Evolutionary conservation across 495 filamentous ascomycete genomes (phyloP), one percentile per base, ranked within the genome.

Genomic region (Xylaria castorea): DNA sequence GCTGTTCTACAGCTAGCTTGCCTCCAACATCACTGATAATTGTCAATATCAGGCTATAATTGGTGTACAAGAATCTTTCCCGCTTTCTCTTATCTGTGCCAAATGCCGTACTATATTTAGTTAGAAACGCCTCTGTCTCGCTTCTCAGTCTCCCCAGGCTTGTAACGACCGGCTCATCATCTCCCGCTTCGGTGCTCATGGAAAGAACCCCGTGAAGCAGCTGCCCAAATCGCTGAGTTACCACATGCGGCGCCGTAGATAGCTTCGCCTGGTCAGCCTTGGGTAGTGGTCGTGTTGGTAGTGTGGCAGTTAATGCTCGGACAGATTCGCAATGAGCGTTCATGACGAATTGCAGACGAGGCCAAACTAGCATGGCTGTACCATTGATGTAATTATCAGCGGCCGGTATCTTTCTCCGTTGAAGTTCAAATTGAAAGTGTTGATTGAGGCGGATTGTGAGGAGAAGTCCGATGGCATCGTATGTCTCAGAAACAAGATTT

Each of bases 331-430:
- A 91, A 78, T 98, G 96, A n/a, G 89, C 85, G 75, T 97, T 94
- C 91, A 98, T 97, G 77, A 96, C 89, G 30, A 92, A 87, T 82
- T 98, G 97, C 78, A 99, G 93, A 38, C 94, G 91, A 5, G 96
- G 96, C 96, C 96, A 99, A 6, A 99, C 89, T 9, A 93, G 89
- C 95, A 99, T 98, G 75, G 92, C 92, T 30, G 94, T 96, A 22
- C 91, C 94, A 80, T 98, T 99, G 76, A 98, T 91, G 79, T 98
- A 98, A 38, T 89, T 88, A 71, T 99, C 96, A 3, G 92, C 91
- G 5, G 93, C 91, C 12, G 96, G 97, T 3, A 97, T 89, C 76
- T 95, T 94, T 58, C 95, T 90, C 8, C 96, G 88, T 80, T 99
- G 96, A 9, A 97, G 87, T 80, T 97, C 92, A 75, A 98, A 99